These are phyloP conservation scores for Euphorbia corollata DNA, from an alignment of 441 rosid species.

Conservation along the genomic window DNA sequence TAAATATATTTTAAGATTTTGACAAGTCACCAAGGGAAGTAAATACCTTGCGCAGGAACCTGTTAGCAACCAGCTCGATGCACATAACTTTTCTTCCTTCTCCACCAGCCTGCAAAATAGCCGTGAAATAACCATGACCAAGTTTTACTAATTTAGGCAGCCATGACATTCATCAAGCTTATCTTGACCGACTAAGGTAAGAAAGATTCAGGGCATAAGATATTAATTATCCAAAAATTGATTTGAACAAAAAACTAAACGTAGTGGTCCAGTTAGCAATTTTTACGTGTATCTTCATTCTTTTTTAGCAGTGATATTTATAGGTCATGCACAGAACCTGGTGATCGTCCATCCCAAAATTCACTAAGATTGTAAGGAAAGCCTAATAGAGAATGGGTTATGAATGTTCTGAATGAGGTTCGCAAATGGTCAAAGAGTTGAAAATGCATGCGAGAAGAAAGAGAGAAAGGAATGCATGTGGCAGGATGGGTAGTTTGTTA, in stretches of 20 bases:
- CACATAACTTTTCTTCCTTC: conserved; percentile 70
- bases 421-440: too few species aligned
- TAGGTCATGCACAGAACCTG: background rate
- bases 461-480: too few species aligned
- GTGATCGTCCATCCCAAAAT: background rate
- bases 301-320: background rate
- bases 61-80: conserved; percentile 79
- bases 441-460: too few species aligned
- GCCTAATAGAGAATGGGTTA: too few species aligned
- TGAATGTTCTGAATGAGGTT: too few species aligned
- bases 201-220: background rate
- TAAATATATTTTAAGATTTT: background rate
- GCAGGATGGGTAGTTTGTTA: too few species aligned
- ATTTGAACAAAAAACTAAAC: background rate
- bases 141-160: background rate
- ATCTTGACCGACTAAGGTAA: background rate
- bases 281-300: background rate
- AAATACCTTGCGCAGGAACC: conserved; percentile 81
- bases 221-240: background rate
- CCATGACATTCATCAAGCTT: background rate
- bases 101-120: conserved; percentile 34
- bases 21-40: conserved; percentile 13
- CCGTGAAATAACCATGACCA: background rate
- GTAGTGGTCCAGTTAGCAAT: background rate
- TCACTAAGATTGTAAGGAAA: background rate